Conservation (phyloP, 2,329 filamentous ascomycete genomes). For the Trichoderma polysporum region DNA sequence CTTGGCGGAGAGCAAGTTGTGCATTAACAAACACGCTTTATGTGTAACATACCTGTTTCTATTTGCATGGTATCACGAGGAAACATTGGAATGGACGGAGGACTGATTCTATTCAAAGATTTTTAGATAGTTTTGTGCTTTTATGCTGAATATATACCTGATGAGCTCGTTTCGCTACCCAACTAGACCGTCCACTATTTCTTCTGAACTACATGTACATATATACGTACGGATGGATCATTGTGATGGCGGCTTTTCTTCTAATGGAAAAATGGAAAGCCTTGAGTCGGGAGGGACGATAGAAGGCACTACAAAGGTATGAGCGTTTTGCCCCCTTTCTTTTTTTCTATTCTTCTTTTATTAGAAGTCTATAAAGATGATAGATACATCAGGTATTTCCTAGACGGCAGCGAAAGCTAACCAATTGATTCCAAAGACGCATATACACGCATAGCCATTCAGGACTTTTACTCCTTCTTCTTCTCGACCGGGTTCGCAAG, state of each 20-base stretch:
- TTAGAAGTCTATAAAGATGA: not conserved
- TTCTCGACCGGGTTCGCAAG: constrained; percentile 13
- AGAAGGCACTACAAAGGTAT: not conserved
- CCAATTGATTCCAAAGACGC: too few relatives aligned
- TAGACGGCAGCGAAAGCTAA: not conserved
- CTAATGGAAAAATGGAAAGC: not conserved
- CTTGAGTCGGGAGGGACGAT: not conserved
- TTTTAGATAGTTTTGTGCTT: not conserved
- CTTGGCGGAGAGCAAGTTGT: not conserved
- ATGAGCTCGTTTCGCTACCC: not conserved
- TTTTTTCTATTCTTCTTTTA: not conserved
- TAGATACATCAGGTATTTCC: not conserved
- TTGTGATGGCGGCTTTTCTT: not conserved
- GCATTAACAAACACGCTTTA: constrained; percentile 9
- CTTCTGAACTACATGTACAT: not conserved
- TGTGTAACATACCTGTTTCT: constrained; percentile 6
- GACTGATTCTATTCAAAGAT: not conserved
- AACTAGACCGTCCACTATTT: not conserved
- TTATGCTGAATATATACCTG: not conserved
- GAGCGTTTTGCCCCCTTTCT: not conserved
- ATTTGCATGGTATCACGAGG: constrained; percentile 13
- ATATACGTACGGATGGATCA: not conserved
- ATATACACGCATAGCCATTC: not conserved
- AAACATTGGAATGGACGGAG: constrained; percentile 1
- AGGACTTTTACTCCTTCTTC: constrained; percentile 5